phyloP scores from a whole-genome alignment of 2,329 filamentous ascomycete species.

The Colletotrichum truncatum region DNA sequence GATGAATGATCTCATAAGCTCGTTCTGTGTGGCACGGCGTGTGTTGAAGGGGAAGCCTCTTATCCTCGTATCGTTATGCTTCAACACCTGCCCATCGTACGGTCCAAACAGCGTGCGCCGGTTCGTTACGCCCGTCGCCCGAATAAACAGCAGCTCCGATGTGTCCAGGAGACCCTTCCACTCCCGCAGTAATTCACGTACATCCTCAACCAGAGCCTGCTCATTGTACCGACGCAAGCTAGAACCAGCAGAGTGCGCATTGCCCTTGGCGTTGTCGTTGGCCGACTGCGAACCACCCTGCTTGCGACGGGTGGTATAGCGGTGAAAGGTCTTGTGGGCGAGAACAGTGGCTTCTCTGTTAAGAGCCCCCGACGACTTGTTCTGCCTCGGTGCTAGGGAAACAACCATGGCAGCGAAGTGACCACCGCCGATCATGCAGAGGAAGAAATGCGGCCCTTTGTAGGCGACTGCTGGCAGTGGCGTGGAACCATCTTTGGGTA shows the following conservation, averaged over 20 bases:
- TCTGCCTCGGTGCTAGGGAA: constrained; percentile 81
- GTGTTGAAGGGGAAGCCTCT: constrained; percentile 95
- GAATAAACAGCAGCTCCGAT: constrained; percentile 85
- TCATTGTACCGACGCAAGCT: constrained; percentile 94
- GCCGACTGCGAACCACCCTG: constrained; percentile 95
- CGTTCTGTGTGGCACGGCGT: constrained; percentile 87
- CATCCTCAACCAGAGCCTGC: constrained; percentile 86
- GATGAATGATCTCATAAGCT: constrained; percentile 93
- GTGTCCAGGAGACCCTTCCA: constrained; percentile 90
- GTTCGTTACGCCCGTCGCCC: constrained; percentile 89
- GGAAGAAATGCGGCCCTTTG: constrained; percentile 85
- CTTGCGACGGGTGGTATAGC: constrained; percentile 95
- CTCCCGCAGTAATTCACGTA: constrained; percentile 80
- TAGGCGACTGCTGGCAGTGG: constrained; percentile 61
- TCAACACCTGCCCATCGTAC: constrained; percentile 88
- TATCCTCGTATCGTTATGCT: constrained; percentile 80
- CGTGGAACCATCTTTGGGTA: constrained; percentile 63
- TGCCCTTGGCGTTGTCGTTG: constrained; percentile 93
- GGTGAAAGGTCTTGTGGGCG: constrained; percentile 96
- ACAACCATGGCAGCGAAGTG: constrained; percentile 98
- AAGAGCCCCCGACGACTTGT: constrained; percentile 76
- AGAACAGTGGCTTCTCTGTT: constrained; percentile 88
- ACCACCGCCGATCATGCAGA: constrained; percentile 98
- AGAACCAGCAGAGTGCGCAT: constrained; percentile 92
- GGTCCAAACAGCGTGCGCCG: constrained; percentile 88